Conservation (phyloP, 1,284 basidiomycete genomes). For the Meira miltonrushii region DNA sequence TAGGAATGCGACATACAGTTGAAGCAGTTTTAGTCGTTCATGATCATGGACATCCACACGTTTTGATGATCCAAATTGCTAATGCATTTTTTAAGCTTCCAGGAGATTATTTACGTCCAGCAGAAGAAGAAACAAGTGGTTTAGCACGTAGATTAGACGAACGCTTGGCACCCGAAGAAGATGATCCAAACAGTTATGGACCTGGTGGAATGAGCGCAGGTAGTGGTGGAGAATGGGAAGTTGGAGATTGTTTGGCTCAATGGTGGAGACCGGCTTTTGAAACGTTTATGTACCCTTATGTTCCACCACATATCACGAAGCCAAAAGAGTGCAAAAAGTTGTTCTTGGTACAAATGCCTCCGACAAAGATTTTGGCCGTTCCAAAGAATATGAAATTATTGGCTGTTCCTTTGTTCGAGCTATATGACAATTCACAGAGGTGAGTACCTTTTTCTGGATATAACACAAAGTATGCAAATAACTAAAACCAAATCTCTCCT, state of each 20-base stretch:
- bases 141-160: conserved; percentile 81
- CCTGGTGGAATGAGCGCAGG: conserved; percentile 14
- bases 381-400: conserved; percentile 98
- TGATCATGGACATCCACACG: conserved; percentile 62
- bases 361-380: conserved; percentile 85
- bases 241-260: conserved; percentile 85
- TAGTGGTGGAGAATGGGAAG: conserved; percentile 67
- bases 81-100: conserved; percentile 98
- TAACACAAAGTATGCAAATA: background rate
- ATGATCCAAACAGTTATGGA: conserved; percentile 26
- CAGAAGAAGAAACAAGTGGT: conserved; percentile 84
- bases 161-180: conserved; percentile 54
- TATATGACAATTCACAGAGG: conserved; percentile 92
- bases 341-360: conserved; percentile 90
- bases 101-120: conserved; percentile 94
- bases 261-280: conserved; percentile 99
- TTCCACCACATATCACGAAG: conserved; percentile 91
- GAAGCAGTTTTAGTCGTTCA: conserved; percentile 96
- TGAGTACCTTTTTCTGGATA: conserved; percentile 53
- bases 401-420: conserved; percentile 82
- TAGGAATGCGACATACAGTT: conserved; percentile 82
- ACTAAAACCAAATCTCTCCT: background rate
- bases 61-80: conserved; percentile 94
- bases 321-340: conserved; percentile 98
- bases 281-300: conserved; percentile 97